Percentiles rank a stretch among this genome's conserved stretches.
Conservation (phyloP, 441 rosid species). For the Erodium trifolium region DNA sequence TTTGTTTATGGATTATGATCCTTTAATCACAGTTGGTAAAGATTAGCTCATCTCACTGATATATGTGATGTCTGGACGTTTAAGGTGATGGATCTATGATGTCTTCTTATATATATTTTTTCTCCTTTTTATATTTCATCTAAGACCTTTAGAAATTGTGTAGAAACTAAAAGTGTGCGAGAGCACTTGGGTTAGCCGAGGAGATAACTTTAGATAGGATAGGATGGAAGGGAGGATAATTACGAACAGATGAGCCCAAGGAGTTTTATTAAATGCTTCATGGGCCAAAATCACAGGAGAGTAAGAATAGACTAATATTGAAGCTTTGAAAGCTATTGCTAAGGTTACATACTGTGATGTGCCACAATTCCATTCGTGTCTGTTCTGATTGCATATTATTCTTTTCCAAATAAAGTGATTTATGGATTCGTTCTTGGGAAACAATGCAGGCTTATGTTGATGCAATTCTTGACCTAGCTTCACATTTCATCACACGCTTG, state of each 20-base stretch:
- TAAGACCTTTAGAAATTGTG: not conserved
- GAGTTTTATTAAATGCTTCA: not conserved
- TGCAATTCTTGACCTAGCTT: constrained; percentile 96
- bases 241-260: not conserved
- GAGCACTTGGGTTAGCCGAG: too few species aligned
- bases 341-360: not conserved
- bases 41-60: constrained; percentile 7
- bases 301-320: not conserved
- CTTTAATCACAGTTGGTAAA: constrained; percentile 12
- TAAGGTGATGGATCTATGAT: not conserved
- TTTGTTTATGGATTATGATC: constrained; percentile 3
- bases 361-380: not conserved
- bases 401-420: constrained; percentile 1
- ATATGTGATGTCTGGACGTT: not conserved
- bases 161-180: not conserved
- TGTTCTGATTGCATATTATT: not conserved
- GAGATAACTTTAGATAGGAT: not conserved
- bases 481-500: constrained; percentile 94
- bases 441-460: constrained; percentile 90
- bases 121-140: not conserved
- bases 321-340: not conserved
- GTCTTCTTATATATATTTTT: not conserved
- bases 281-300: not conserved
- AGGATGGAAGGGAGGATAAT: not conserved
- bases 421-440: not conserved